Evolutionary conservation across 768 basidiomycete species (phyloP).

Genomic region (Megacollybia marginata): DNA sequence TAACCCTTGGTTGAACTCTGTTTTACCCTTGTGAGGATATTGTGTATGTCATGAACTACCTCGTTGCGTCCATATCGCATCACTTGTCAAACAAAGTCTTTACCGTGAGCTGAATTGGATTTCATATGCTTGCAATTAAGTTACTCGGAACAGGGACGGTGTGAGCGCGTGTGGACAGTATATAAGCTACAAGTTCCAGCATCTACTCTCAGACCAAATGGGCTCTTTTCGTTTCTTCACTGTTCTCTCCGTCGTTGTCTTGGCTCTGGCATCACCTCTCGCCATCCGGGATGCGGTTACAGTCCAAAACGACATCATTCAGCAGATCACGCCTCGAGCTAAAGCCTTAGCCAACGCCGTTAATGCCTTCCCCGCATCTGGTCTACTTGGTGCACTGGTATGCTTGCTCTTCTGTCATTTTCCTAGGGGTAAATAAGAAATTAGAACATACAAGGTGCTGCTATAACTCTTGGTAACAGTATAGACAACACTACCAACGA

Average conservation of each 20-base stretch:
- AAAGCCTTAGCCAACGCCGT: background rate
- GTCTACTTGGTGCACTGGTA: background rate
- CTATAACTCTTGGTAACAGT: constrained; percentile 11
- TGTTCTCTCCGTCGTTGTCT: background rate
- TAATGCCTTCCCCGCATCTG: background rate
- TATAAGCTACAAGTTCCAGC: too few species aligned
- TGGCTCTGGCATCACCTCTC: background rate
- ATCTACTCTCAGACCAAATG: background rate
- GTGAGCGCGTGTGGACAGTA: too few species aligned
- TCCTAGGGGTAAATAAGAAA: background rate
- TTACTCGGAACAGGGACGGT: too few species aligned
- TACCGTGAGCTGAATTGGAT: too few species aligned
- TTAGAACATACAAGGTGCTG: constrained; percentile 20
- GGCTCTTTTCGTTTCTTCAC: background rate
- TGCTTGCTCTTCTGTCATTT: background rate
- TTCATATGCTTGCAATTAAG: too few species aligned
- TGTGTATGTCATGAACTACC: too few species aligned
- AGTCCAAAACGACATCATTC: background rate
- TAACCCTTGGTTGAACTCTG: too few species aligned
- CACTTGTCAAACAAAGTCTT: too few species aligned
- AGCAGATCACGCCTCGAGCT: background rate
- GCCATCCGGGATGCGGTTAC: background rate
- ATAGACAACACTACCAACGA: constrained; percentile 19
- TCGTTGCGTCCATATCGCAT: too few species aligned
- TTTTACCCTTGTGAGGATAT: too few species aligned